These are phyloP conservation scores for Ophiocordyceps camponoti-leonardi DNA, from an alignment of 2,329 filamentous ascomycete species.

Conservation along the genomic window DNA sequence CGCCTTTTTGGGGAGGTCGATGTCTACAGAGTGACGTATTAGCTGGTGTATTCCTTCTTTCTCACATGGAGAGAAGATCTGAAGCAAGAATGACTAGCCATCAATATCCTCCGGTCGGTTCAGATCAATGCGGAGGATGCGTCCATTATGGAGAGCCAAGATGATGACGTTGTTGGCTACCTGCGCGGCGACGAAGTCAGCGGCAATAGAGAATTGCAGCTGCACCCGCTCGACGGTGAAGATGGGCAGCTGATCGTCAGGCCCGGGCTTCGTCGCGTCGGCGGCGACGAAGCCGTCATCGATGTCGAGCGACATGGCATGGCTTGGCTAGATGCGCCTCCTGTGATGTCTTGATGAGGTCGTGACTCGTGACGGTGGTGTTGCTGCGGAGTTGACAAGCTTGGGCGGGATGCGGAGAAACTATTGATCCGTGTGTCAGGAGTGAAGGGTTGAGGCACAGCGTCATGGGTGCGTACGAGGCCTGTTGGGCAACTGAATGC, in stretches of 20 bases:
- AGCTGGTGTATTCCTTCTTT: not conserved
- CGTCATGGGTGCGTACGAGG: too few relatives aligned
- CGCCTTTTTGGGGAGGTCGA: conserved; percentile 87
- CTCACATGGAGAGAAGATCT: too few relatives aligned
- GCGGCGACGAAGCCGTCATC: conserved; percentile 54
- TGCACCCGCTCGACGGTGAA: conserved; percentile 89
- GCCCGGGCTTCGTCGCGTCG: conserved; percentile 39
- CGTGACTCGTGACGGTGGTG: too few relatives aligned
- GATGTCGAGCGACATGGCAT: conserved; percentile 19
- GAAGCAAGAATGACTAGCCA: conserved; percentile 27
- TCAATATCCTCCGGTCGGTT: conserved; percentile 93
- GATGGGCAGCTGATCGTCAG: conserved; percentile 62
- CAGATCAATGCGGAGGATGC: conserved; percentile 85
- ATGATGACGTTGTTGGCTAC: conserved; percentile 96
- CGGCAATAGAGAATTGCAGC: conserved; percentile 84
- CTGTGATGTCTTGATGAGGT: not conserved
- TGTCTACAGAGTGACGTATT: conserved; percentile 39
- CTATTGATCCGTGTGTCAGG: not conserved
- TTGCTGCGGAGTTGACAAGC: not conserved
- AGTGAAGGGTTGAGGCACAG: too few relatives aligned
- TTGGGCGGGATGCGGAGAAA: not conserved
- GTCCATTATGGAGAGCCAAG: conserved; percentile 76
- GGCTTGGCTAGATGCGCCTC: conserved; percentile 1
- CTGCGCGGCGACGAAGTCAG: conserved; percentile 90
- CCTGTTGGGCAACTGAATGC: too few relatives aligned